These are phyloP conservation scores for Exophiala mesophila DNA, from an alignment of 2,329 filamentous ascomycete genomes.

Conservation along the genomic window DNA sequence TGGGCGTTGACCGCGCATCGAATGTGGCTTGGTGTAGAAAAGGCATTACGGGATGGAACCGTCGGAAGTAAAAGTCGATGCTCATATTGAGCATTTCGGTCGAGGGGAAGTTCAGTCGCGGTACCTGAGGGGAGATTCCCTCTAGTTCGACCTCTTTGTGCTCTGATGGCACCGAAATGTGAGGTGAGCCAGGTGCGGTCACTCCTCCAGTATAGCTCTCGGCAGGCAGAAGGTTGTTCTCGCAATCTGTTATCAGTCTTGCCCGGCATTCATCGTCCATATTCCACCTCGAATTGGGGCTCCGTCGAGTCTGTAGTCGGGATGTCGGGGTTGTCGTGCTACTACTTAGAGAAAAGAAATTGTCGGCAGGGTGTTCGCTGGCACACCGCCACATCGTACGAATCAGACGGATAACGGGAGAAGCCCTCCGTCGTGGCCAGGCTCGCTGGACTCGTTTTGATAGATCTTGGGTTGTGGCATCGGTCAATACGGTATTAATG, in stretches of 20 bases:
- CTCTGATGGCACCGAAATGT: slow-evolving; percentile 1
- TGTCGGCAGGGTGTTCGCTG: slow-evolving; percentile 4
- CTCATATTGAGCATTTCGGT: slow-evolving; percentile 11
- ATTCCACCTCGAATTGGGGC: slow-evolving; percentile 7
- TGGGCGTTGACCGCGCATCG: slow-evolving; percentile 7
- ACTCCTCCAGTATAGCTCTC: slow-evolving; percentile 5
- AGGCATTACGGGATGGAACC: slow-evolving; percentile 9
- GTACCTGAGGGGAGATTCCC: slow-evolving; percentile 2
- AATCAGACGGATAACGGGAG: slow-evolving; percentile 5
- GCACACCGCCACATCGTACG: slow-evolving; percentile 10
- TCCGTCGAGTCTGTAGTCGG: neutral
- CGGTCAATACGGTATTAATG: neutral
- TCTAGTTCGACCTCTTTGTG: slow-evolving; percentile 7
- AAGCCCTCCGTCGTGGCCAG: slow-evolving; percentile 7
- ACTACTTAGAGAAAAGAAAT: slow-evolving; percentile 9
- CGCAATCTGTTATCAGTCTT: slow-evolving; percentile 8
- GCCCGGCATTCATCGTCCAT: slow-evolving; percentile 10
- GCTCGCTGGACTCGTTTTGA: slow-evolving; percentile 5
- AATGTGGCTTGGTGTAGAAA: slow-evolving; percentile 11
- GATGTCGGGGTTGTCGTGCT: neutral
- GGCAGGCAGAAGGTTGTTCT: slow-evolving; percentile 1
- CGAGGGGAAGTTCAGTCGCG: slow-evolving; percentile 5
- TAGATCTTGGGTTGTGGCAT: neutral
- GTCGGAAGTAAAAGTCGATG: slow-evolving; percentile 8
- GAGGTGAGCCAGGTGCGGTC: slow-evolving; percentile 6